Conservation (phyloP, 768 basidiomycete genomes). For the Tylopilus balloui region DNA sequence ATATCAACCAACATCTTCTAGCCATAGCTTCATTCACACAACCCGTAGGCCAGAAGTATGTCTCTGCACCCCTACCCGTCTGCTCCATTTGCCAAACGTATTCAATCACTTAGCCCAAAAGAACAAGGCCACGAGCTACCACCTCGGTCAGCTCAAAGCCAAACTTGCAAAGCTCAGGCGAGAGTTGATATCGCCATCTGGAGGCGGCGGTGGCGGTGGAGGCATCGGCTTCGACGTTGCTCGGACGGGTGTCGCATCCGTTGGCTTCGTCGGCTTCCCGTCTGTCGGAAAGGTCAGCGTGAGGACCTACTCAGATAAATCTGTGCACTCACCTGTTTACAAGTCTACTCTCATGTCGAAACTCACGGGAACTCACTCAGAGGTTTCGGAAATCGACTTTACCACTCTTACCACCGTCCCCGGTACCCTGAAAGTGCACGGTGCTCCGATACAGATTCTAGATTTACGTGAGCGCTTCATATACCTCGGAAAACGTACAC, state of each 20-base stretch:
- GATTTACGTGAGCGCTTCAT: conserved; percentile 67
- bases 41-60: conserved; percentile 72
- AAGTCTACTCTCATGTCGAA: conserved; percentile 94
- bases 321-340: conserved; percentile 1
- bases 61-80: conserved; percentile 18
- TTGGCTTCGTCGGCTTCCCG: conserved; percentile 89
- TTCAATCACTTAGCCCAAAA: conserved; percentile 67
- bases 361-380: conserved; percentile 93
- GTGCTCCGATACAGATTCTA: conserved; percentile 92
- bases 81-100: conserved; percentile 8
- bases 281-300: conserved; percentile 83
- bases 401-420: conserved; percentile 95
- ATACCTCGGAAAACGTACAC: neutral
- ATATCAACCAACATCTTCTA: conserved; percentile 28
- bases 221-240: conserved; percentile 98
- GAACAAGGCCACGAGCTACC: conserved; percentile 95
- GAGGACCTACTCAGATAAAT: conserved; percentile 5
- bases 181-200: conserved; percentile 79
- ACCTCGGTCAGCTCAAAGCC: conserved; percentile 94
- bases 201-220: conserved; percentile 79
- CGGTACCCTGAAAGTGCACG: conserved; percentile 90
- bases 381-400: conserved; percentile 95
- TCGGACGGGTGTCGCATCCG: conserved; percentile 94
- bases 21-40: conserved; percentile 26
- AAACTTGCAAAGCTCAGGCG: conserved; percentile 96